A percentile compares a stretch with the other conserved stretches of the same genome.
Conservation (phyloP, 2,329 filamentous ascomycete genomes). For the Xylaria sp. region DNA sequence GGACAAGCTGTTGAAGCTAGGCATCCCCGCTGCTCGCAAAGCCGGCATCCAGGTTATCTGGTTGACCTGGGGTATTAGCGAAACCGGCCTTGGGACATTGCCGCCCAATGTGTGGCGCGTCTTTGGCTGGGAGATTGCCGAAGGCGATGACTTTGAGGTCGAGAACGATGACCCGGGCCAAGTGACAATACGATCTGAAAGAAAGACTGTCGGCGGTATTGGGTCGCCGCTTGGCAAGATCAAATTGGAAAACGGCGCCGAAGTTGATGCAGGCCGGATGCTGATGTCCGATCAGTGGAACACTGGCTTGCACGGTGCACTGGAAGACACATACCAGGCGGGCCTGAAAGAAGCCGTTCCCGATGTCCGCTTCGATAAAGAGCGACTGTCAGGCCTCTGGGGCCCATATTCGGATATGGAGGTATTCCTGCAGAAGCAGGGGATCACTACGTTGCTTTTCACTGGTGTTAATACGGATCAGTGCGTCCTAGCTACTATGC, state of each 20-base stretch:
- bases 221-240: not conserved
- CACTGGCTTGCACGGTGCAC: not conserved
- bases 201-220: not conserved
- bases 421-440: not conserved
- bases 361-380: slow-evolving; percentile 7
- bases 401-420: not conserved
- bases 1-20: not conserved
- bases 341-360: not conserved
- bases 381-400: slow-evolving; percentile 2
- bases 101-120: not conserved
- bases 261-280: slow-evolving; percentile 3
- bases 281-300: slow-evolving; percentile 6
- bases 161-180: no score
- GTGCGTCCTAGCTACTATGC: slow-evolving; percentile 6
- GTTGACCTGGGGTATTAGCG: slow-evolving; percentile 14
- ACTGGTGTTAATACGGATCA: slow-evolving; percentile 5
- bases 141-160: not conserved
- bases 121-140: slow-evolving; percentile 5
- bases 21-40: not conserved
- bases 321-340: not conserved
- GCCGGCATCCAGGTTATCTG: slow-evolving; percentile 12
- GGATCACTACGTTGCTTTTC: slow-evolving; percentile 5
- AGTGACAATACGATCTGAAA: not conserved
- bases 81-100: not conserved
- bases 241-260: not conserved